Percentiles rank a stretch among this genome's conserved stretches.
phyloP scores from a whole-genome alignment of 108 stramenopile species.

The Nitzschia sp. region DNA sequence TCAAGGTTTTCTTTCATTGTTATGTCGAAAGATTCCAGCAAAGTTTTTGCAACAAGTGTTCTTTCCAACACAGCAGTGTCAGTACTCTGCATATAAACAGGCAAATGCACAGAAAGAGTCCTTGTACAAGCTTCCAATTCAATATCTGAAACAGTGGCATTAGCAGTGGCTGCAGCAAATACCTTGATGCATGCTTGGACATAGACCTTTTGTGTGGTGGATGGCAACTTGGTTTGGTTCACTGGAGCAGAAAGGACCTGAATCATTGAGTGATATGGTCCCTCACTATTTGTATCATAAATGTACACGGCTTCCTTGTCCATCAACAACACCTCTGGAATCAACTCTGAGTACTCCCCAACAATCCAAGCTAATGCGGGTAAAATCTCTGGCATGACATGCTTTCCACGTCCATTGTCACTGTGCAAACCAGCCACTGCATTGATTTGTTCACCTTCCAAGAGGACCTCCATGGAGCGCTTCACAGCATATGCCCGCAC shows the following conservation, averaged over 20 bases:
- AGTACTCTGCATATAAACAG: constrained; percentile 55
- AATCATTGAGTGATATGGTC: constrained; percentile 67
- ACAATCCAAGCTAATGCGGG: constrained; percentile 94
- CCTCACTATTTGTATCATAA: constrained; percentile 49
- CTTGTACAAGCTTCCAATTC: constrained; percentile 61
- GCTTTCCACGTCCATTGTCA: constrained; percentile 44
- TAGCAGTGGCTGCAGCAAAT: constrained; percentile 72
- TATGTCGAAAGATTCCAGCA: constrained; percentile 69
- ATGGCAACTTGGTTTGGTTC: constrained; percentile 46
- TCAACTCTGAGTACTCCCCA: constrained; percentile 89
- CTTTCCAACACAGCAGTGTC: constrained; percentile 93
- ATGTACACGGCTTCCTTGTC: constrained; percentile 49
- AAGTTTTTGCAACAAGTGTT: constrained; percentile 61
- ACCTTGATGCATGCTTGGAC: constrained; percentile 90
- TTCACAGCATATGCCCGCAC: constrained; percentile 91
- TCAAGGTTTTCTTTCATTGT: neutral
- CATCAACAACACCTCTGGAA: constrained; percentile 57
- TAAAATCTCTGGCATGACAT: constrained; percentile 77
- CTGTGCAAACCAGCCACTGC: constrained; percentile 19
- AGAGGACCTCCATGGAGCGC: constrained; percentile 69
- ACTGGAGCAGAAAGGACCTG: constrained; percentile 65
- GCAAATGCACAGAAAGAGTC: constrained; percentile 48
- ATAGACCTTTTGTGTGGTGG: constrained; percentile 76
- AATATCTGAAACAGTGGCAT: constrained; percentile 39
- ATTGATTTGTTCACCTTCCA: constrained; percentile 40